Base-by-base conservation (phyloP, 805 yeast species). In the Wickerhamiella bombiphila region DNA sequence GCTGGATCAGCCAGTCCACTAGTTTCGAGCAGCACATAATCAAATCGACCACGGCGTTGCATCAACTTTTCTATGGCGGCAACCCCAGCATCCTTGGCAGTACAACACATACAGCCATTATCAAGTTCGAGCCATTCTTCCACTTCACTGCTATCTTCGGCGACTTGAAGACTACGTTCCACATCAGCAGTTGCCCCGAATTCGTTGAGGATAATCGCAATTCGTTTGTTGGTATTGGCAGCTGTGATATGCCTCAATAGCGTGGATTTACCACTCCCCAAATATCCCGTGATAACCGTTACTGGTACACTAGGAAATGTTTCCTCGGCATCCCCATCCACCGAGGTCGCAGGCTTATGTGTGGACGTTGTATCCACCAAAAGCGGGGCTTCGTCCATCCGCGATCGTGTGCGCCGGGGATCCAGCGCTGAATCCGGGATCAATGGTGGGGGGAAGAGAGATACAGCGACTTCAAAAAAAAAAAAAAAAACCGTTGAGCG, bases 1-100 rank as follows among this genome's bases (percentile, higher is more conserved):
- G 86, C 96, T 0, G 98, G 98, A 53, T 91, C 97, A 0, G 98
- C 98, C 13, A 91, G 68, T 0, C 98, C 98, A 0, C 94, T 83
- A 0, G 98, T 91, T 54, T 91, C 98, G 37, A 91, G 61, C 18
- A 91, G 56, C n/a, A 91, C 85, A 53, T 88, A 80, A 57, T 91
- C 98, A 36, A 88, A 85, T 36, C 69, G 68, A 22, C 76, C 77
- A 22, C 76, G 69, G 37, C 75, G 69, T 22, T 74, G 76, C 42
- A 88, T 75, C 48, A 91, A 68, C 40, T 81, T 72, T 56, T 91
- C 98, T 38, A 91, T 85, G 0, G 98, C 98, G 30, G 79, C 68
- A 1, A 91, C 96, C 3, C 98, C 98, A 39, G 76, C 80, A 55
- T 86, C 96, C 54, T 83, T 85, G 24, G 93, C 94, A 0, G 97